These are phyloP conservation scores for Candida takata DNA, from an alignment of 805 yeast genomes.

Conservation along the genomic window DNA sequence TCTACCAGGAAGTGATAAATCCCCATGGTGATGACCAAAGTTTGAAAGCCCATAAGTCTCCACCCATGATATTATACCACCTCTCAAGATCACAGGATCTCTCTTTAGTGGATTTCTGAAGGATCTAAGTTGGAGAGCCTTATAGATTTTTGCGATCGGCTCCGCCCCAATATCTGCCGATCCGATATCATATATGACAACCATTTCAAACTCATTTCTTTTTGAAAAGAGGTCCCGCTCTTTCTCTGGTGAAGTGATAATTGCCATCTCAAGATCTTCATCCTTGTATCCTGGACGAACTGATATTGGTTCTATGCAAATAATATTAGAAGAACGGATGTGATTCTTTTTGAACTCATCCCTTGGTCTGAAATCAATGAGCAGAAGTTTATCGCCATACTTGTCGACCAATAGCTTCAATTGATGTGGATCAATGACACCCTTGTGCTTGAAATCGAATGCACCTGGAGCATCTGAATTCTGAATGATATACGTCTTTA, in stretches of 20 bases:
- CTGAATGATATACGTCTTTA: constrained; percentile 4
- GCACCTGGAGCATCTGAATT: constrained; percentile 4
- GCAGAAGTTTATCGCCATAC: constrained; percentile 30
- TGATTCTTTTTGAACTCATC: constrained; percentile 57
- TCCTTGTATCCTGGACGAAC: constrained; percentile 46
- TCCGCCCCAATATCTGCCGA: constrained; percentile 2
- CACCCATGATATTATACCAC: constrained; percentile 49
- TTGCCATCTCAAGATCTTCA: constrained; percentile 59
- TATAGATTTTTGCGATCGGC: constrained; percentile 9
- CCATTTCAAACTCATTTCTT: constrained; percentile 49
- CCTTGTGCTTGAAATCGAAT: constrained; percentile 12
- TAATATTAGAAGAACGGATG: constrained; percentile 47
- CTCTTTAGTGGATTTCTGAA: constrained; percentile 31
- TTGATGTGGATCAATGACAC: constrained; percentile 9
- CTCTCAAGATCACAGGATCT: constrained; percentile 40
- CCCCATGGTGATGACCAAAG: constrained; percentile 18
- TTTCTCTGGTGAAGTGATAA: constrained; percentile 45
- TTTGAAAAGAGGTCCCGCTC: constrained; percentile 49
- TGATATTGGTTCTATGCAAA: constrained; percentile 72
- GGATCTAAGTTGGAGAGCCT: constrained; percentile 31
- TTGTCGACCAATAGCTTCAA: constrained; percentile 11
- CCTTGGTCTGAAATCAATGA: constrained; percentile 67
- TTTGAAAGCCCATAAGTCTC: constrained; percentile 14
- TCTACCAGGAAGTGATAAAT: constrained; percentile 9
- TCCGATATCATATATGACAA: constrained; percentile 46